Base-by-base conservation (phyloP, 2,329 filamentous ascomycete genomes). In the Dothideomycetidae sp. region DNA sequence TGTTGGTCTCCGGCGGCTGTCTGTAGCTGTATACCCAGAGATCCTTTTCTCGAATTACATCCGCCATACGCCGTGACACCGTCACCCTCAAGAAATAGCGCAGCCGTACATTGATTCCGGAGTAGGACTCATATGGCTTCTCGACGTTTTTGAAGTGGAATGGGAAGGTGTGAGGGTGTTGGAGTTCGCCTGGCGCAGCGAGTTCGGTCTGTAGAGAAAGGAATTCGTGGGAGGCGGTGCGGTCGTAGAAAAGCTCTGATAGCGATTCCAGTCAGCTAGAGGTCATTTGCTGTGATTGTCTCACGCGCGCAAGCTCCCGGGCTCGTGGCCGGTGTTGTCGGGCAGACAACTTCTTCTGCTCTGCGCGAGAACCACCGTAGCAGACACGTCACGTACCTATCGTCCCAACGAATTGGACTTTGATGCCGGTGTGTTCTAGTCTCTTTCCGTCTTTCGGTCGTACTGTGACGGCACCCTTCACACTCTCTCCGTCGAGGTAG, bases 61-160 rank as follows among this genome's bases (percentile, higher is more conserved):
- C 90, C 51, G 85, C 84, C 85, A 98, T 96, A 57, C 90, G 77
- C 53, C 90, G 76, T 36, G 85, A 93, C 33, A 98, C 90, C 23
- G 90, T 98, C 49, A 96, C 90, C 50, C 86, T 81, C 41, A 96
- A 78, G 63, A 96, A 96, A 73, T 98, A 98, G 50, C 90, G 85
- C 57, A 98, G 73, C 68, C 93, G 93, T 53, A 98, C 90, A 57
- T 98, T 98, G 74, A 98, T 98, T 55, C 90, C 90, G 58, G 93
- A 93, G 71, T 98, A 98, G 47, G 86, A 94, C 64, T 98, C 92
- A 70, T 98, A 98, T 61, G 93, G 86, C 70, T 98, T 98, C 72
- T 98, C 90, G 52, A 98, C 85, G 61, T 96, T 98, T 63, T 96
- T 96, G 75, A 98, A 98, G 67, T 94, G 93, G 74, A 98, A 98